Percentiles rank a stretch among this genome's conserved stretches.
These are phyloP conservation scores for Saccharum hybrid DNA, from an alignment of 202 grass and related monocot species.

Conservation along the genomic window DNA sequence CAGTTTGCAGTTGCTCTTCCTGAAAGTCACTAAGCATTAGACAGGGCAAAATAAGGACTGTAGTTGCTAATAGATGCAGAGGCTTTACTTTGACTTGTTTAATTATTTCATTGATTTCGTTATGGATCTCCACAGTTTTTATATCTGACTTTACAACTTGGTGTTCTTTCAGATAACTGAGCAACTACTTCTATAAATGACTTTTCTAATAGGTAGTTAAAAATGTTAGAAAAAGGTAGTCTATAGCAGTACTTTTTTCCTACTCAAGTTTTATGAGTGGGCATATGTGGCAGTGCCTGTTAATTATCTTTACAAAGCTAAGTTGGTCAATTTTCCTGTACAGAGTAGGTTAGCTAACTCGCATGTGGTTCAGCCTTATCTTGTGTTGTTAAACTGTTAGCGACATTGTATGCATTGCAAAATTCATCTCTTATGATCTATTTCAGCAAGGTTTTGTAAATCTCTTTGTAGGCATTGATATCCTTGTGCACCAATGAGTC, in stretches of 20 bases:
- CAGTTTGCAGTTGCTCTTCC: neutral
- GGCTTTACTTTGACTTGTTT: neutral
- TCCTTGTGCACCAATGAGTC: slow-evolving; percentile 84
- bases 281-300: neutral
- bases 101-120: neutral
- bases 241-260: neutral
- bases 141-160: neutral
- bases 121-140: neutral
- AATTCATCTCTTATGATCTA: slow-evolving; percentile 17
- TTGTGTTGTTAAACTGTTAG: neutral
- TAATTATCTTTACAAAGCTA: neutral
- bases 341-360: neutral
- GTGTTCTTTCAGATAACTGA: neutral
- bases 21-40: neutral
- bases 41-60: neutral
- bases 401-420: neutral
- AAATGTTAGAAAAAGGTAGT: neutral
- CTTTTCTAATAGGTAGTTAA: neutral
- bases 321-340: neutral
- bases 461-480: slow-evolving; percentile 81
- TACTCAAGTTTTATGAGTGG: neutral
- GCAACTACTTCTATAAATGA: neutral
- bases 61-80: neutral
- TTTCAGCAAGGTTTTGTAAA: slow-evolving; percentile 33
- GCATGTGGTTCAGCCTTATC: neutral